Conservation (phyloP, 2,329 filamentous ascomycete species). For the Aspergillus sojae region DNA sequence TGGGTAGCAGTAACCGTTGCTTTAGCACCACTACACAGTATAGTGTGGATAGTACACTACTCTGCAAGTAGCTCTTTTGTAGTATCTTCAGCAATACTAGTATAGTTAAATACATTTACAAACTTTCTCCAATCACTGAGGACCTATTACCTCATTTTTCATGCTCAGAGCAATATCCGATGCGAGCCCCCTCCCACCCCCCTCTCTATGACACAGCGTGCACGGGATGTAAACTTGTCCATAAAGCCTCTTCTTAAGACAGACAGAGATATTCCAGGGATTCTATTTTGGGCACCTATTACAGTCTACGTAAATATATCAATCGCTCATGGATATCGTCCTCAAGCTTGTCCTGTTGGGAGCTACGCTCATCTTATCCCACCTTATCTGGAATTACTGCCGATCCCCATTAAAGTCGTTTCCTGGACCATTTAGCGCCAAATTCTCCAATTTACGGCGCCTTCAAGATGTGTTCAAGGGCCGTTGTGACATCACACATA, state of each 20-base stretch:
- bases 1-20: not conserved
- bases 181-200: not conserved
- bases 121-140: not conserved
- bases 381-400: not conserved
- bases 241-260: not conserved
- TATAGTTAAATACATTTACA: not conserved
- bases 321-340: not conserved
- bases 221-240: not conserved
- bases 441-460: slow-evolving; percentile 15
- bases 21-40: not conserved
- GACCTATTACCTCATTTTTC: not conserved
- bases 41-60: too few relatives aligned
- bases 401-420: slow-evolving; percentile 10
- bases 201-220: not conserved
- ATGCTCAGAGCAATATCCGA: not conserved
- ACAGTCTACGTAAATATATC: too few relatives aligned
- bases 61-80: too few relatives aligned
- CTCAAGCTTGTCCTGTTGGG: not conserved
- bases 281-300: not conserved
- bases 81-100: not conserved
- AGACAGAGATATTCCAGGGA: not conserved
- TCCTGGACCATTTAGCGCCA: slow-evolving; percentile 9
- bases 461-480: slow-evolving; percentile 9
- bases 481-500: slow-evolving; percentile 10
- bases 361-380: not conserved